These are phyloP conservation scores for Crithidia bombi DNA, from an alignment of 208 protist species.

Conservation along the genomic window DNA sequence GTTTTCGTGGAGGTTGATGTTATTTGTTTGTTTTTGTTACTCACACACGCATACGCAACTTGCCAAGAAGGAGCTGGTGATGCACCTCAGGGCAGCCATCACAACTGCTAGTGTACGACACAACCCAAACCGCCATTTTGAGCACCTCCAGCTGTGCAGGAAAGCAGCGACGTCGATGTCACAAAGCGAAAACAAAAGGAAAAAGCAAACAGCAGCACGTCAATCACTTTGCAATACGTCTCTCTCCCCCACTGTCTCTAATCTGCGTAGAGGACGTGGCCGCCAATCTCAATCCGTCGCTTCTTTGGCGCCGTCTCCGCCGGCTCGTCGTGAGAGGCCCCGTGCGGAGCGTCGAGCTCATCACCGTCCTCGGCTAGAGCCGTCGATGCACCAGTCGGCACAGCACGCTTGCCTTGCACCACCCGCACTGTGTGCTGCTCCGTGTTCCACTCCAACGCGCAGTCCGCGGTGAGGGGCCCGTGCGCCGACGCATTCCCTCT, in stretches of 20 bases:
- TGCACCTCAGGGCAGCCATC: too few relatives aligned
- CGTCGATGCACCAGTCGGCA: neutral
- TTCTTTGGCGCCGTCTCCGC: conserved; percentile 29
- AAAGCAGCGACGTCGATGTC: too few relatives aligned
- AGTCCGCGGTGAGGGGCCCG: conserved; percentile 16
- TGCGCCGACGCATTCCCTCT: neutral
- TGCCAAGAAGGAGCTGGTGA: too few relatives aligned
- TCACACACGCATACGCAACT: too few relatives aligned
- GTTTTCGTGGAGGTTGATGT: too few relatives aligned
- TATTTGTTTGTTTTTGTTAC: too few relatives aligned
- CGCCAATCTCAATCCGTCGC: conserved; percentile 67
- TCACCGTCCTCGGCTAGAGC: conserved; percentile 18
- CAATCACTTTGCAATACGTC: neutral
- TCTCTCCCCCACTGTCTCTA: too few relatives aligned
- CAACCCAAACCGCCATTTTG: too few relatives aligned
- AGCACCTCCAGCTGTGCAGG: too few relatives aligned
- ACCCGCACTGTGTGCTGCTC: conserved; percentile 24
- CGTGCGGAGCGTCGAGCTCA: conserved; percentile 11
- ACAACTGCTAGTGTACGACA: too few relatives aligned
- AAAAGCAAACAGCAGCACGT: neutral
- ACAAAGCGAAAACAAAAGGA: neutral
- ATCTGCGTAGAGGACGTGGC: conserved; percentile 61
- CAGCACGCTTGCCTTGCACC: conserved; percentile 19
- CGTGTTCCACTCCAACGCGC: conserved; percentile 46
- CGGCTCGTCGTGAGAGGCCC: neutral